These are phyloP conservation scores for Corymbia maculata DNA, from an alignment of 345 rosid species.

Conservation along the genomic window DNA sequence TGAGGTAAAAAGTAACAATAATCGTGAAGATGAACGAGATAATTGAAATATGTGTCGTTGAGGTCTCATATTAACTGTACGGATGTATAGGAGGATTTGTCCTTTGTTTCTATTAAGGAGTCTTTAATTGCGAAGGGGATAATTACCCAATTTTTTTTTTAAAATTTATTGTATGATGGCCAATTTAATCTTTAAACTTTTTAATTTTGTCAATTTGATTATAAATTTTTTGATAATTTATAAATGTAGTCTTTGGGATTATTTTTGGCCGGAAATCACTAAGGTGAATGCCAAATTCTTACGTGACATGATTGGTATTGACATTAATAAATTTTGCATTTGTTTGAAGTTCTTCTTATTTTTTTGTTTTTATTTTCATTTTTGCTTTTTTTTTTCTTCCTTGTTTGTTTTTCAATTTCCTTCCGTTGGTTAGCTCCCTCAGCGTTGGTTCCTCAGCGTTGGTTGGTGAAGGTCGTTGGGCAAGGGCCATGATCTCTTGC, in stretches of 20 bases:
- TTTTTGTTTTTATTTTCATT: neutral
- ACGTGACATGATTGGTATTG: neutral
- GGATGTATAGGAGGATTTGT: neutral
- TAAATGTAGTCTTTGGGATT: neutral
- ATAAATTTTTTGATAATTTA: neutral
- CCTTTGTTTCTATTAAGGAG: neutral
- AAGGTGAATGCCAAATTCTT: accelerated
- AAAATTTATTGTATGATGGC: accelerated
- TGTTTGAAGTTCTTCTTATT: neutral
- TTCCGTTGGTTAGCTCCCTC: neutral
- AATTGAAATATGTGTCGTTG: neutral
- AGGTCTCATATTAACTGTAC: neutral
- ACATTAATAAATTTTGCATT: neutral
- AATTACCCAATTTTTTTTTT: neutral
- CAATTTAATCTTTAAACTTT: neutral
- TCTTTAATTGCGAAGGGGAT: neutral
- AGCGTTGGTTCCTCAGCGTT: neutral
- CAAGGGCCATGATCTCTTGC: neutral
- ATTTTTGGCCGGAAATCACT: neutral
- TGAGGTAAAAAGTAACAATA: neutral
- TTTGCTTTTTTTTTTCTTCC: accelerated
- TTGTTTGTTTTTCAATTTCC: neutral
- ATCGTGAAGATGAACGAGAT: neutral
- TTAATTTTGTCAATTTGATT: neutral
- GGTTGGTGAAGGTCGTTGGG: neutral